Evolutionary conservation across 371 early-diverging fungal genomes (phyloP), one percentile per base, ranked within the genome.

Genomic region (Mortierella sp.): DNA sequence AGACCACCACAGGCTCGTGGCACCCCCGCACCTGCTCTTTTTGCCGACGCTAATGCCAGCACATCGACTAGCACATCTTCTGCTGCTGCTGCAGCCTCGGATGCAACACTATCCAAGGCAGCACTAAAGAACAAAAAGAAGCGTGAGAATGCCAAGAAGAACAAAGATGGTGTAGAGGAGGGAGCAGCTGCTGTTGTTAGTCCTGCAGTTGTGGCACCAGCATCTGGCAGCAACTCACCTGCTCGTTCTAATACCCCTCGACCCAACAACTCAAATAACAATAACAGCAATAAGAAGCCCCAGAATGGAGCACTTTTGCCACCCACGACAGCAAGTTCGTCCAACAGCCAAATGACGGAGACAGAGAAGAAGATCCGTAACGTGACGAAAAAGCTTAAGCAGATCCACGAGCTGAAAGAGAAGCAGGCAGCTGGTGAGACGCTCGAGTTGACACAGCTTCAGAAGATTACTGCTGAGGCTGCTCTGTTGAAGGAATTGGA

Each of bases 371-470:
- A 93, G 85, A 88, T 96, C 73, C 92, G 96, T 72, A 90, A 86
- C 62, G 84, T 97, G 32, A 92, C 93, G 69, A 96, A 96, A 89
- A 98, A 98, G 85, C 84, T 98, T 69, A 90, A 92, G 78, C 95
- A 96, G 84, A 98, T 98, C 83, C 87, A 87, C 49, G 95, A 93
- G 52, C 86, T 98, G 57, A 94, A 94, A 77, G 92, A 92, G 47
- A 92, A 92, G 70, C 90, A 91, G 81, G 87, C 86, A 10, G 87
- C 87, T 5, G 98, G 98, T 37, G 96, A 95, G 73, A 85, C 80
- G 43, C 86, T 98, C 20, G 96, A 95, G 81, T 84, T 90, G 72
- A 95, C 95, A 59, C 98, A 98, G 71, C 16, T 84, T 9, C 78
- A 86, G 52, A 86, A 86, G 79, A 86, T 86, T 22, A 68, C 79